Percentiles rank a stretch among this genome's conserved stretches.
Evolutionary conservation across 108 stramenopile species (phyloP).

Genomic region (Conticribra guillardii): DNA sequence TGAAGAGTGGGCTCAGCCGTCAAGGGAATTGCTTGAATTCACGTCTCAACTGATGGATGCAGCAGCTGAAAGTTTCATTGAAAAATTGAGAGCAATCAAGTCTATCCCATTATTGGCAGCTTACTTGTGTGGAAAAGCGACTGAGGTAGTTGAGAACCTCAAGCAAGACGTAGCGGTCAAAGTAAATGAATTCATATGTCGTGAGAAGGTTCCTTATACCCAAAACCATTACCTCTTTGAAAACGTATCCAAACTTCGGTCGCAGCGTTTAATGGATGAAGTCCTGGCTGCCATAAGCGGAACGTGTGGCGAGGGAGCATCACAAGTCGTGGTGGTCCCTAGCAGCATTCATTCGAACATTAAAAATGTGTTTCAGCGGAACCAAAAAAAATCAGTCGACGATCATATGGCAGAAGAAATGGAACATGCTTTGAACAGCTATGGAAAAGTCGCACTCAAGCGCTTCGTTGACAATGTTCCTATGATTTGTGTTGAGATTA

Average conservation of each 20-base stretch:
- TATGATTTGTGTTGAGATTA: constrained; percentile 60
- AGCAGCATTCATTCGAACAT: constrained; percentile 49
- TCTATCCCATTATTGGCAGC: constrained; percentile 27
- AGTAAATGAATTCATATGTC: constrained; percentile 53
- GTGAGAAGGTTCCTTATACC: constrained; percentile 67
- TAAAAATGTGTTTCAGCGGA: constrained; percentile 61
- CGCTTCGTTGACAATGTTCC: constrained; percentile 77
- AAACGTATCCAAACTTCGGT: constrained; percentile 56
- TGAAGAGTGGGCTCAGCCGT: constrained; percentile 63
- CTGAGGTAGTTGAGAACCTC: constrained; percentile 31
- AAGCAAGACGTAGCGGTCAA: constrained; percentile 36
- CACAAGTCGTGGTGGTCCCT: constrained; percentile 43
- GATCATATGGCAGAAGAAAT: constrained; percentile 76
- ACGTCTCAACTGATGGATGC: constrained; percentile 37
- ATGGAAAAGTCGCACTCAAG: constrained; percentile 67
- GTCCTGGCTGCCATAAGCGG: constrained; percentile 30
- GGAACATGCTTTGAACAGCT: constrained; percentile 63
- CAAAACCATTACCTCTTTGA: constrained; percentile 68
- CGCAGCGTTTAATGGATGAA: constrained; percentile 54
- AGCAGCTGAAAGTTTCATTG: constrained; percentile 33
- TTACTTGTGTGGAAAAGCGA: constrained; percentile 29
- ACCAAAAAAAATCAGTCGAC: constrained; percentile 48
- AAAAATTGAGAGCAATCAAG: constrained; percentile 27
- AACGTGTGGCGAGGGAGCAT: constrained; percentile 5
- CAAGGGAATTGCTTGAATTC: constrained; percentile 37